These are phyloP conservation scores for Penicillium pancosmium DNA, from an alignment of 495 filamentous ascomycete genomes.

Conservation along the genomic window DNA sequence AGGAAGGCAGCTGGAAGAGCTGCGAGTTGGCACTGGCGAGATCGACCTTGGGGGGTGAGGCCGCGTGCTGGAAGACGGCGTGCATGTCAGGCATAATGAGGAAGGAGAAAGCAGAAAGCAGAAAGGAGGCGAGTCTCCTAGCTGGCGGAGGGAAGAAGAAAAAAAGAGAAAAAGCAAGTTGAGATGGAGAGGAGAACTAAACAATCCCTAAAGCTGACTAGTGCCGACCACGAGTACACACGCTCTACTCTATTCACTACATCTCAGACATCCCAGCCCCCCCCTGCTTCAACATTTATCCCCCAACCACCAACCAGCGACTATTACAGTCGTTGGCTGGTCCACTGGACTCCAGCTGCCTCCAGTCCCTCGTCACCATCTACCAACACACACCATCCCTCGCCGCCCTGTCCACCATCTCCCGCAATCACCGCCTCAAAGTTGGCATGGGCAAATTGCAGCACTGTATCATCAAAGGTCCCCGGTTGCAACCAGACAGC, in stretches of 20 bases:
- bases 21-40: conserved; percentile 57
- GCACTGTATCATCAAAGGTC: conserved; percentile 72
- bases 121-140: neutral
- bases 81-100: conserved; percentile 44
- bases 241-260: no score
- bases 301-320: neutral
- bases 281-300: neutral
- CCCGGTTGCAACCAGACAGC: conserved; percentile 94
- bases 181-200: neutral
- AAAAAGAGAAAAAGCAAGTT: neutral
- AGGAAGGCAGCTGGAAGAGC: conserved; percentile 71
- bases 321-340: conserved; percentile 41
- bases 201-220: neutral
- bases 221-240: no score
- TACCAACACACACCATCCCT: conserved; percentile 92
- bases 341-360: conserved; percentile 58
- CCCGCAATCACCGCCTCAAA: conserved; percentile 74
- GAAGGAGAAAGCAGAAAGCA: conserved; percentile 12
- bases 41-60: conserved; percentile 56
- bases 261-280: neutral
- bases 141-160: neutral
- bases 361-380: conserved; percentile 77
- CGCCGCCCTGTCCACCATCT: conserved; percentile 64
- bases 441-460: conserved; percentile 64
- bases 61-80: conserved; percentile 52